Conservation (phyloP, 2,329 filamentous ascomycete species). For the Grosmannia penicillata region DNA sequence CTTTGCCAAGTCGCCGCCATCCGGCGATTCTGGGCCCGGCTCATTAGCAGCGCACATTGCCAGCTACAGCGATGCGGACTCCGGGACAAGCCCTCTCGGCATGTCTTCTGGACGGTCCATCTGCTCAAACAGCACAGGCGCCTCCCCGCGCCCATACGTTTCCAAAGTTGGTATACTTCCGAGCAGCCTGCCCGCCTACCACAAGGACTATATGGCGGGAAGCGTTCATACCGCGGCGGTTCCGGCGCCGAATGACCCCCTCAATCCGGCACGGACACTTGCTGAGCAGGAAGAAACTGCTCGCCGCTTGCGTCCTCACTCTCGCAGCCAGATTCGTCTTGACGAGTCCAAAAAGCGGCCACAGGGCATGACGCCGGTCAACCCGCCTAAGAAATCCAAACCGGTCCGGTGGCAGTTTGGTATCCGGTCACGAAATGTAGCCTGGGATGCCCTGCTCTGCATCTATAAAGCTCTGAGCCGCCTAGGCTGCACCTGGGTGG, state of each 20-base stretch:
- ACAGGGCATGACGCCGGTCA: conserved; percentile 47
- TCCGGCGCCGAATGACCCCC: conserved; percentile 31
- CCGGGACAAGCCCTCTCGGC: conserved; percentile 34
- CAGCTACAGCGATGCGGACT: conserved; percentile 15
- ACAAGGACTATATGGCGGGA: conserved; percentile 69
- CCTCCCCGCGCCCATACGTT: conserved; percentile 41
- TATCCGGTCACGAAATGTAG: conserved; percentile 84
- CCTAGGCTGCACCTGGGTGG: conserved; percentile 78
- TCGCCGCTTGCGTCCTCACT: conserved; percentile 73
- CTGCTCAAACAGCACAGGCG: conserved; percentile 30
- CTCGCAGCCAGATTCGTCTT: conserved; percentile 52
- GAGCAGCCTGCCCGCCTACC: conserved; percentile 79
- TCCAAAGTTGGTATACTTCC: conserved; percentile 88
- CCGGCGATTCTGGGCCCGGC: conserved; percentile 37
- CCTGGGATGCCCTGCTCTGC: conserved; percentile 85
- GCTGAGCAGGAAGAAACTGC: conserved; percentile 73
- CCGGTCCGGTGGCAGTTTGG: conserved; percentile 96
- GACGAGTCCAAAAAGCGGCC: conserved; percentile 48
- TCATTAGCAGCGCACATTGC: conserved; percentile 36
- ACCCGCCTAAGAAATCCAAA: conserved; percentile 55
- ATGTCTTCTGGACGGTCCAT: conserved; percentile 40
- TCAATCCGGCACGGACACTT: conserved; percentile 37
- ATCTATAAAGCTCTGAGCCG: conserved; percentile 86
- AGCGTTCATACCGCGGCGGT: conserved; percentile 30
- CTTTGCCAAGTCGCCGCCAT: conserved; percentile 29